These are phyloP conservation scores for Fagopyrum homotropicum DNA, from an alignment of 148 eudicot genomes.

Conservation along the genomic window DNA sequence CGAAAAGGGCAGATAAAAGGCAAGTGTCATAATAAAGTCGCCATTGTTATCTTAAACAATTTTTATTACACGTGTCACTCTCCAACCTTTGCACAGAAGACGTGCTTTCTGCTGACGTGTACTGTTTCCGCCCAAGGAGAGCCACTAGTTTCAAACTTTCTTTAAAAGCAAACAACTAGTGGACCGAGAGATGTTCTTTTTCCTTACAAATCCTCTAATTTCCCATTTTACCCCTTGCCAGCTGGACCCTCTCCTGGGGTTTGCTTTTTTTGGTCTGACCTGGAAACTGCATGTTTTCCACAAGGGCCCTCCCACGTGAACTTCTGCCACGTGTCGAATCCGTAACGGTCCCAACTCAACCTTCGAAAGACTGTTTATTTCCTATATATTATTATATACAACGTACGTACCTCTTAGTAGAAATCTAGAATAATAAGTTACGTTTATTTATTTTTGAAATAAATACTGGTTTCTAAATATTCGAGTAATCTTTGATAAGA, in stretches of 20 bases:
- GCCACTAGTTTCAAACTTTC: constrained; percentile 2
- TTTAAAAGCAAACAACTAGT: neutral
- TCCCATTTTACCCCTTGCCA: neutral
- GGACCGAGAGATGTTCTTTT: neutral
- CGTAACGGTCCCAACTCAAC: neutral
- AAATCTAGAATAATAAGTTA: too few species aligned
- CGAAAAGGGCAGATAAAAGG: neutral
- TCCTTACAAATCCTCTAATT: neutral
- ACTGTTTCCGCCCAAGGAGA: neutral
- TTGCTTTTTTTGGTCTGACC: neutral
- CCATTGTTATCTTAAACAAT: neutral
- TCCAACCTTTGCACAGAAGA: neutral
- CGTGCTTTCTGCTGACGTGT: neutral
- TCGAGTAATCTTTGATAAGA: too few species aligned
- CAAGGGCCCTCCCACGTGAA: neutral
- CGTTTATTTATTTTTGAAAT: too few species aligned
- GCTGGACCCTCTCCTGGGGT: neutral
- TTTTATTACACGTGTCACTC: neutral
- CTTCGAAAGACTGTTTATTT: neutral
- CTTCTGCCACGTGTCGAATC: neutral
- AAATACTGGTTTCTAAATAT: too few species aligned
- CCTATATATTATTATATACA: too few species aligned
- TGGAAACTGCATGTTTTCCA: neutral
- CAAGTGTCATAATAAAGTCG: neutral
- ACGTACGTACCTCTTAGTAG: too few species aligned